These are phyloP conservation scores for Calycina marina DNA, from an alignment of 2,329 filamentous ascomycete genomes.

Conservation along the genomic window DNA sequence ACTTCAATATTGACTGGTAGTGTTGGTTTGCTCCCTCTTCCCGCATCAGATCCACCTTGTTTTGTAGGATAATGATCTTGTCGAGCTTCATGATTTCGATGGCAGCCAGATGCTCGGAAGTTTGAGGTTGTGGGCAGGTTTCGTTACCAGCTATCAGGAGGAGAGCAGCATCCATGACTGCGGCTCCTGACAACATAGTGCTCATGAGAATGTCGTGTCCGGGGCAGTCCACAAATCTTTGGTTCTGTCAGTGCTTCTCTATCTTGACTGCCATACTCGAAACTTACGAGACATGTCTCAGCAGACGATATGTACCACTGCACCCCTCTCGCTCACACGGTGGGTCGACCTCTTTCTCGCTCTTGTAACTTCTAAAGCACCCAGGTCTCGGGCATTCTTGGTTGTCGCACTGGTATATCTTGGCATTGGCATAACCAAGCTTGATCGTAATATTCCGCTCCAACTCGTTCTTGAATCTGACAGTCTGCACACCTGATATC, in stretches of 20 bases:
- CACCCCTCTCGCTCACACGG: constrained; percentile 92
- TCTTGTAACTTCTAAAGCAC: constrained; percentile 96
- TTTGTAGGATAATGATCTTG: constrained; percentile 98
- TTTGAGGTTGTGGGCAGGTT: constrained; percentile 95
- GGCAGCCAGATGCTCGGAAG: constrained; percentile 93
- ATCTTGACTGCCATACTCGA: background rate
- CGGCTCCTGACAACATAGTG: constrained; percentile 98
- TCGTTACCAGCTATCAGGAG: constrained; percentile 97
- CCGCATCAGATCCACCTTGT: constrained; percentile 98
- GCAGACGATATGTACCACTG: constrained; percentile 68
- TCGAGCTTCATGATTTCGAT: constrained; percentile 99
- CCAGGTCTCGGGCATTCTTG: constrained; percentile 78
- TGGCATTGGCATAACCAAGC: constrained; percentile 97
- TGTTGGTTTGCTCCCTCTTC: constrained; percentile 89
- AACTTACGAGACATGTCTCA: constrained; percentile 83
- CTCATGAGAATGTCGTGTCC: constrained; percentile 99
- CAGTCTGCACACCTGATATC: constrained; percentile 96
- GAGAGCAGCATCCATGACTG: constrained; percentile 97
- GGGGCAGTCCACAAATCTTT: constrained; percentile 90
- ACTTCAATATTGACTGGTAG: constrained; percentile 95
- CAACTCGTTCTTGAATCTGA: constrained; percentile 98
- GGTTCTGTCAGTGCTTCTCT: constrained; percentile 17
- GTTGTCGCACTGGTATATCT: constrained; percentile 98
- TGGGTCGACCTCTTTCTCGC: constrained; percentile 96
- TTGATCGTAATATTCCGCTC: constrained; percentile 99